Evolutionary conservation across 2,329 filamentous ascomycete species (phyloP), one percentile per base, ranked within the genome.

Genomic region (Periconia digitata): DNA sequence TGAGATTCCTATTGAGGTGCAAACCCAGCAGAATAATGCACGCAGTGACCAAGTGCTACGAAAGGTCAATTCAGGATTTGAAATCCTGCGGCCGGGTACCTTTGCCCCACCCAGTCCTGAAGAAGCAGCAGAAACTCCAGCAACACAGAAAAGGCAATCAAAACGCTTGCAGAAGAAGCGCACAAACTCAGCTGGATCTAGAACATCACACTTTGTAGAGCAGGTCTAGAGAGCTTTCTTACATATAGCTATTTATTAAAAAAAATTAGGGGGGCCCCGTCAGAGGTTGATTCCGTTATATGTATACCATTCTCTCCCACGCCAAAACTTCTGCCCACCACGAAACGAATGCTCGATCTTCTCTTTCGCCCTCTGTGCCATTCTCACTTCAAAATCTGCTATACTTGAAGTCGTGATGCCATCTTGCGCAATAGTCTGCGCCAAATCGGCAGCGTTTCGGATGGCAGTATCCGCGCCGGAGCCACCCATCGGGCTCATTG

Each of bases 81-180:
- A 73, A 51, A 68, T 74, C 24, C 55, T 74, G 21, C 61, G 58
- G 24, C 70, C 71, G 36, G 72, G 72, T 45, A 73, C 69, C n/a
- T 64, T 73, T 43, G 58, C 63, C 38, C 58, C 64, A 7, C 62
- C 66, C 18, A 62, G 43, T 40, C 51, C 63, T 3, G 61, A 64
- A 27, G 63, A 67, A 36, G 60, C 65, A 27, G 40, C 58, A 47
- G 54, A 63, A 46, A 38, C 61, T n/a, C 55, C 63, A 8, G 47
- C 40, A 21, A 38, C 44, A 18, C 63, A 70, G 44, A 66, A 65
- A 58, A 70, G 69, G 47, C 63, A 69, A 37, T 70, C 71, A 6
- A 71, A 64, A 47, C 72, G 69, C 50, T 64, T 76, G 3, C 73
- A 75, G 50, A 77, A 76, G 66, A 75, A 73, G 51, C 63, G 70